Conservation (phyloP, 768 basidiomycete species). For the Pisolithus orientalis region DNA sequence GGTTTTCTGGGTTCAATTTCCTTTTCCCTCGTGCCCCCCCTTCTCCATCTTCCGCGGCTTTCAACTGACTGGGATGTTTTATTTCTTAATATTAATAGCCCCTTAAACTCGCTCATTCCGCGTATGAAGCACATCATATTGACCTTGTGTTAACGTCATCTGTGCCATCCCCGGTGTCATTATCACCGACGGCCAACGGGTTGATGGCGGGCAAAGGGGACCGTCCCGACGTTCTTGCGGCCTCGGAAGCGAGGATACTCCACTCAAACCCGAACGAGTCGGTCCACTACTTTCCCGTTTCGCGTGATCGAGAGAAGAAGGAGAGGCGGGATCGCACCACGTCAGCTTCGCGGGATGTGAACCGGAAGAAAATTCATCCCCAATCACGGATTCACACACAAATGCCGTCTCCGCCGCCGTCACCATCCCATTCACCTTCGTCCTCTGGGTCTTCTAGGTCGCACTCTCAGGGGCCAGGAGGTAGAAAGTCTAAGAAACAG, state of each 20-base stretch:
- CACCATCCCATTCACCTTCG: background rate
- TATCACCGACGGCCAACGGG: background rate
- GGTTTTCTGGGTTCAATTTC: background rate
- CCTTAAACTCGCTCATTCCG: background rate
- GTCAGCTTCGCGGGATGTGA: background rate
- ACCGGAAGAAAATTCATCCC: background rate
- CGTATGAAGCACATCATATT: background rate
- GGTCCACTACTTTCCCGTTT: conserved; percentile 8
- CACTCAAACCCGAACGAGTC: conserved; percentile 16
- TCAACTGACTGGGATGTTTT: background rate
- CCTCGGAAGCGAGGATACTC: conserved; percentile 8
- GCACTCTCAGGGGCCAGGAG: background rate
- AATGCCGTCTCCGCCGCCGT: background rate
- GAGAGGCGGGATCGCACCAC: background rate
- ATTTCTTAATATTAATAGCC: background rate
- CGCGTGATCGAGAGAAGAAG: conserved; percentile 8
- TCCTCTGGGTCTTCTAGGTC: background rate
- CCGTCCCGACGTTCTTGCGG: conserved; percentile 6
- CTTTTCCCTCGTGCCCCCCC: background rate
- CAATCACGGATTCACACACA: background rate
- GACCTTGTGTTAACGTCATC: background rate
- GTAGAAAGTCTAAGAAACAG: background rate
- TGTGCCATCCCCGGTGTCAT: background rate
- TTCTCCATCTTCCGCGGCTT: background rate
- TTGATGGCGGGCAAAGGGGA: background rate